Evolutionary conservation across 2,329 filamentous ascomycete genomes (phyloP).

Genomic region (Diaporthe longicolla): DNA sequence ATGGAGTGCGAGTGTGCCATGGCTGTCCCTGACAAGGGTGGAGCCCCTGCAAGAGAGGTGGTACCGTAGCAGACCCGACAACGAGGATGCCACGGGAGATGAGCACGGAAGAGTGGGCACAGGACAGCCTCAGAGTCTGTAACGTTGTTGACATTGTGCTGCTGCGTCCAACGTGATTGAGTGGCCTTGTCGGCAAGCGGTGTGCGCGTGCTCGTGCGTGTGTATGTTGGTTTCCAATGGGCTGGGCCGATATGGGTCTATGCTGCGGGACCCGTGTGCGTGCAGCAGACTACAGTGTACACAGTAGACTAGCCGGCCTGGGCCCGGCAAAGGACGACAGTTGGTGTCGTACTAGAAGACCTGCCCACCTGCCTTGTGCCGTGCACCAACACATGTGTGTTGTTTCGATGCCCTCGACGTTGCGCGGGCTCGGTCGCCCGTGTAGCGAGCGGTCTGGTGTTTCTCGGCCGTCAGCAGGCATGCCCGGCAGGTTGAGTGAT

Average conservation of each 20-base stretch:
- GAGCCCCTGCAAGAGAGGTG: slow-evolving; percentile 25
- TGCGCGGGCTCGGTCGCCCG: slow-evolving; percentile 9
- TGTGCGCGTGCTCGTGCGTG: slow-evolving; percentile 21
- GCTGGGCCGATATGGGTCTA: slow-evolving; percentile 33
- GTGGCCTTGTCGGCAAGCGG: slow-evolving; percentile 34
- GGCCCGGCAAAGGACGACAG: slow-evolving; percentile 26
- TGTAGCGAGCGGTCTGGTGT: slow-evolving; percentile 40
- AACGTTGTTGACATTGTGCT: not conserved
- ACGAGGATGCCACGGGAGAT: slow-evolving; percentile 31
- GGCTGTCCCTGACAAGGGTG: slow-evolving; percentile 28
- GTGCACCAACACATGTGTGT: not conserved
- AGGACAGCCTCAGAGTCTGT: slow-evolving; percentile 22
- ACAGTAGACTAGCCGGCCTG: not conserved
- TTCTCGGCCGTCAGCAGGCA: slow-evolving; percentile 36
- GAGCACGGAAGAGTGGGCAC: slow-evolving; percentile 27
- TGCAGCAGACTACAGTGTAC: slow-evolving; percentile 29
- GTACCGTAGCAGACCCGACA: slow-evolving; percentile 26
- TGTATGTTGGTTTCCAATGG: slow-evolving; percentile 33
- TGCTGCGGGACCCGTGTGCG: slow-evolving; percentile 23
- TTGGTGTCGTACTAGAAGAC: not conserved
- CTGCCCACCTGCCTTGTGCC: slow-evolving; percentile 8
- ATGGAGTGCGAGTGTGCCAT: slow-evolving; percentile 33
- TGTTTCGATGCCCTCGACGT: slow-evolving; percentile 22
- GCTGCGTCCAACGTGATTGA: slow-evolving; percentile 6
- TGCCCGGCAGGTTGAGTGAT: slow-evolving; percentile 39